Base-by-base conservation (phyloP, 345 rosid genomes). In the Dipteronia dyeriana region DNA sequence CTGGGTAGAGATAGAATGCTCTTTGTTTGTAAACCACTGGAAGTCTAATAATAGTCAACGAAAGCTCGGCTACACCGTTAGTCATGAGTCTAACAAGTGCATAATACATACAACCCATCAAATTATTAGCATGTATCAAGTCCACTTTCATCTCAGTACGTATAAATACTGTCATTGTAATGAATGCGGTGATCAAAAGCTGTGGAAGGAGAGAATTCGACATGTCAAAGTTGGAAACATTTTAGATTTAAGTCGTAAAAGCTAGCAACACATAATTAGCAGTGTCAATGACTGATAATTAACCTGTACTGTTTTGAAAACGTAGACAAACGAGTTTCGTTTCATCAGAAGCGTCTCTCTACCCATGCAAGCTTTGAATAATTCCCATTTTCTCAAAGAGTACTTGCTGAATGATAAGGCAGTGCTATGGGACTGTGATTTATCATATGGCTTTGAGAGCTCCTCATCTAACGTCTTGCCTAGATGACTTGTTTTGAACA, bases 11-110 rank as follows among this genome's bases (percentile, higher is more conserved):
- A 47, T 73, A 73, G 14, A 82, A 82, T 47, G 77, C 82, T 43
- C 82, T 83, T 68, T 89, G 92, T 70, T 85, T 89, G 82, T 87
- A 68, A 54, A 89, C 76, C 19, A 86, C 85, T 1, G 85, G 85
- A 38, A 89, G 84, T 22, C 90, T 87, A 7, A 68, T 71, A 66
- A 87, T 39, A 23, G 87, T 89, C 74, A 87, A 51, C 25, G 86
- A 71, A 9, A 87, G 81, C 77, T 89, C 92, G 53, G 88, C 87
- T 68, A 85, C 71, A 59, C 92, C 89, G 80, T 89, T 87, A 49
- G 73, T 76, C 76, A 83, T 70, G 70, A 87, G 80, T 79, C 81
- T 84, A 62, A 80, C 74, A 20, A 86, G 82, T 34, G 80, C 54
- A 54, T 72, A 76, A 54, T 76, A 85, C 71, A 87, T 39, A 47